Percentiles rank a stretch among this genome's conserved stretches.
phyloP scores from a whole-genome alignment of 345 rosid species.

The Euphorbia tirucalli region DNA sequence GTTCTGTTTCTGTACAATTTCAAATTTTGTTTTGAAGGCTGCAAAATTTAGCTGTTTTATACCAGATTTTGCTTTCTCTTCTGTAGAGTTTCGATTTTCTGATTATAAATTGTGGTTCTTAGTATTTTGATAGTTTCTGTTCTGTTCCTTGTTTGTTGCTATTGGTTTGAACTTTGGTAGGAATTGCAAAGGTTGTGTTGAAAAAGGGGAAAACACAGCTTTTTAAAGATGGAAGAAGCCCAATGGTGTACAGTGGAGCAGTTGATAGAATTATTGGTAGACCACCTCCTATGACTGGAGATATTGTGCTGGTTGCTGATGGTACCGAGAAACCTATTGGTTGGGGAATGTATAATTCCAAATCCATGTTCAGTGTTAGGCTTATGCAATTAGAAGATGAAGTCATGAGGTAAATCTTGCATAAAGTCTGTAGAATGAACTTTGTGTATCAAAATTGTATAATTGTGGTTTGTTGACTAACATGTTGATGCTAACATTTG shows the following conservation, averaged over 20 bases:
- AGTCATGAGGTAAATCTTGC: conserved; percentile 41
- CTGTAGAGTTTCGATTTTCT: too few relatives aligned
- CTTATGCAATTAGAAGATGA: conserved; percentile 96
- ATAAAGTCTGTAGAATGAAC: neutral
- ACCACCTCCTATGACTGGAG: conserved; percentile 82
- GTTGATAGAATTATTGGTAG: conserved; percentile 81
- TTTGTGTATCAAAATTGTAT: too few relatives aligned
- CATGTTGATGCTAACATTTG: too few relatives aligned
- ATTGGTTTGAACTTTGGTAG: conserved; percentile 34
- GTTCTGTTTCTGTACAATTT: too few relatives aligned
- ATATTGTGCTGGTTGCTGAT: conserved; percentile 82
- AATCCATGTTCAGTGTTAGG: conserved; percentile 84
- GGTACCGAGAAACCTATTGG: conserved; percentile 78
- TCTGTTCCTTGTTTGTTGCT: too few relatives aligned
- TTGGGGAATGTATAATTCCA: conserved; percentile 82
- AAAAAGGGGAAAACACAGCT: conserved; percentile 89
- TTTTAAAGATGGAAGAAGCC: conserved; percentile 83
- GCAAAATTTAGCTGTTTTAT: neutral
- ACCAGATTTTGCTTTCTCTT: too few relatives aligned
- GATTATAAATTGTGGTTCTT: too few relatives aligned
- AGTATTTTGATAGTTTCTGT: too few relatives aligned
- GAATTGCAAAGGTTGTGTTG: conserved; percentile 79
- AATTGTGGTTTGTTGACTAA: too few relatives aligned
- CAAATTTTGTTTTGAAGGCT: too few relatives aligned
- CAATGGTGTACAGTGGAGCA: conserved; percentile 92